Base-by-base conservation (phyloP, 208 protist species). In the Endotrypanum monterogeii region DNA sequence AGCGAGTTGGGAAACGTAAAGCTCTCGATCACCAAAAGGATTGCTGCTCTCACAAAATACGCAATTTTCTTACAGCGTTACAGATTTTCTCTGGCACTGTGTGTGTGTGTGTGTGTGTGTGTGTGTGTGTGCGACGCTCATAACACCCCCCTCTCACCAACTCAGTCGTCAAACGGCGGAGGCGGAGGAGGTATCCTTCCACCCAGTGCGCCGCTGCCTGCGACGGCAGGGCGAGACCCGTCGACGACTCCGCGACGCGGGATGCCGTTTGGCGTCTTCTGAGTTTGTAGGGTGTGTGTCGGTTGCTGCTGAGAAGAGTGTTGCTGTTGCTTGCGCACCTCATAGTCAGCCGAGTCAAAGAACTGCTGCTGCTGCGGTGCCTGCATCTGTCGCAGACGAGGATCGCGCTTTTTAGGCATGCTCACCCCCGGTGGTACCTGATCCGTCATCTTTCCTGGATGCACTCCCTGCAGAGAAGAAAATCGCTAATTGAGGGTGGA, bases 321-420 rank as follows among this genome's bases (percentile, higher is more conserved):
- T 46, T 67, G 57, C 58, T 87, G 83, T 76, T 96, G 89, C 80
- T 88, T 88, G 18, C 89, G 83, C 51, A 96, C 92, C 67, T 96
- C 92, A 70, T 96, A 94, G 71, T 96, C 89, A 0, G 92, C 92
- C 8, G 92, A 96, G 74, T 96, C 92, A 68, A 96, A 96, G 76
- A 93, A 96, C 74, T 94, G 84, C 58, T 94, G 87, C 65, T 83
- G 75, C 51, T 46, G 80, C 12, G 92, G 92, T 46, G 86, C 81
- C 78, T 94, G 84, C 73, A 96, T 50, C 30, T 85, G 87, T 23
- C 89, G 88, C 55, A 96, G 87, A 50, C 89, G 92, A 30, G 92
- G 92, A 54, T 96, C 92, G 23, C 81, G 73, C 76, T 96, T 96
- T 78, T 94, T 96, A 25, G 92, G 92, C 92, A 96, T 96, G 62